phyloP scores from a whole-genome alignment of 306 rosid genomes.

The Carpinus viminea region DNA sequence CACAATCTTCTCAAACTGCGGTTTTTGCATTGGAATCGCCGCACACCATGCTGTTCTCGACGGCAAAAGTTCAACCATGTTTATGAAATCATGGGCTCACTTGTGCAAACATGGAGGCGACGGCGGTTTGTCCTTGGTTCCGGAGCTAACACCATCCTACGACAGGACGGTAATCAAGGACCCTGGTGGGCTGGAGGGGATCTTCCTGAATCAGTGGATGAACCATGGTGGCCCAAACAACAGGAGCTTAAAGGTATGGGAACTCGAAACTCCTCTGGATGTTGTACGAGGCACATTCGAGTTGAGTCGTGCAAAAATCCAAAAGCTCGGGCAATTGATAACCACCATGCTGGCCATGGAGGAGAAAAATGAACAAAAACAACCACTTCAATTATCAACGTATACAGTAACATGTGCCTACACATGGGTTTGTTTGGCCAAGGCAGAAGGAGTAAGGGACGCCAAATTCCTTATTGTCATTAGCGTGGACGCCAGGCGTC shows the following conservation, averaged over 20 bases:
- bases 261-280: conserved; percentile 7
- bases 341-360: not conserved
- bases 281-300: conserved; percentile 39
- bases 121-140: not conserved
- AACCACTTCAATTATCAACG: conserved; percentile 28
- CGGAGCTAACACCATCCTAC: conserved; percentile 39
- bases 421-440: conserved; percentile 29
- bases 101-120: conserved; percentile 19
- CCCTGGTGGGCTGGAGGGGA: conserved; percentile 14
- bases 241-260: conserved; percentile 28
- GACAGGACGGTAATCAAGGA: conserved; percentile 41
- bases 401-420: conserved; percentile 34
- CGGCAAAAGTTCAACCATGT: conserved; percentile 44
- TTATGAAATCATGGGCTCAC: conserved; percentile 59
- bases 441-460: conserved; percentile 26
- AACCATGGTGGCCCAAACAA: conserved; percentile 11
- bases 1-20: conserved; percentile 46
- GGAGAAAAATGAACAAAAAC: conserved; percentile 9
- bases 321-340: conserved; percentile 26
- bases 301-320: conserved; percentile 24
- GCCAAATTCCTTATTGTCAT: not conserved
- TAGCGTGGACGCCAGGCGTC: conserved; percentile 33
- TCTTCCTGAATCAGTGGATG: conserved; percentile 11
- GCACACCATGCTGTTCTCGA: conserved; percentile 53
- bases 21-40: conserved; percentile 47